Base-by-base conservation (phyloP, 1,284 basidiomycete genomes). In the Pseudozyma hubeiensis region DNA sequence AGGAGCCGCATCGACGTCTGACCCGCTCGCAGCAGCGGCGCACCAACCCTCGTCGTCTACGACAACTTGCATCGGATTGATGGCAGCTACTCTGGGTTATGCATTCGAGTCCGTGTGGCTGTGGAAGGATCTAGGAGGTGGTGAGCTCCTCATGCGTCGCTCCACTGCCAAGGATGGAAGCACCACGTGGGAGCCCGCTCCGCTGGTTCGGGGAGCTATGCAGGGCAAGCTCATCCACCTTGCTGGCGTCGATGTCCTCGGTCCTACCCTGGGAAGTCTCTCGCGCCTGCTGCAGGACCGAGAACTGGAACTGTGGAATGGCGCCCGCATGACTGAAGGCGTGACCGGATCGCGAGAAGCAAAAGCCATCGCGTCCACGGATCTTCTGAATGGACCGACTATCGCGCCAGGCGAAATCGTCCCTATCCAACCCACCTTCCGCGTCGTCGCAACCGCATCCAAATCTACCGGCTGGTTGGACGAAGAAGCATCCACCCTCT, bases 171-270 rank as follows among this genome's bases (percentile, higher is more conserved):
- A 70, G 19, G 81, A 83, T 30, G 82, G 82, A 7, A 68, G 70
- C 35, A 84, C 82, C 2, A 78, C 78, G 1, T 85, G 82, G 81
- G 79, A 81, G 60, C 78, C 82, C 2, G 78, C 80, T 31, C 76
- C 81, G 9, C 64, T 85, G 4, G 73, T 79, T 5, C 50, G 62
- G 7, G 83, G 81, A n/a, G 81, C 83, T n/a, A 70, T 80, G 58
- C 65, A 77, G n/a, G 85, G 84, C 29, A 75, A 76, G 35, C 69
- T 86, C 8, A 81, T 86, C 31, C 84, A 85, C 53, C 72, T 86
- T n/a, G 83, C 84, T 8, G 84, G 85, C 5, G 76, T 85, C 35
- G 85, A 86, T 46, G 81, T 85, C 14, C 70, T 85, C 9, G 85
- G 84, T 3, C 64, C 84, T 6, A 86, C 84, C 8, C 63, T 84